Evolutionary conservation across 805 yeast species (phyloP), one percentile per base, ranked within the genome.

Genomic region (Nakazawaea pomicola): DNA sequence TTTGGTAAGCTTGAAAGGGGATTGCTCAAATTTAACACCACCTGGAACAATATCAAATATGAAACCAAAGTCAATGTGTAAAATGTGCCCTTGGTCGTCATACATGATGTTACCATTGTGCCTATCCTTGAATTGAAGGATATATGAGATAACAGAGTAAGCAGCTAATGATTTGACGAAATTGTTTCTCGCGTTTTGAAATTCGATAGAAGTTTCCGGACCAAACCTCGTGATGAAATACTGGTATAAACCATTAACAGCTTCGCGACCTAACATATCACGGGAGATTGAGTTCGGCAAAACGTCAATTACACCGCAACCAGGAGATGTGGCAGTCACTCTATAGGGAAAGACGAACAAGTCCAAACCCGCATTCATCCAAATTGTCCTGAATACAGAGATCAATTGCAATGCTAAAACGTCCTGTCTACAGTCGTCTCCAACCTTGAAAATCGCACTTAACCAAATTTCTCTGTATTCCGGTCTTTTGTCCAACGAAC

Each of bases 31-130:
- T 55, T 82, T 87, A 36, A 93, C 97, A 27, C 99, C 99, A 49
- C 99, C 99, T 8, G 99, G 99, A 25, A 87, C 97, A 60, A 93
- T 93, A 65, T 93, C 99, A 59, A 93, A 95, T 54, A 96, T 90
- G 72, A 93, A 93, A 3, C 99, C 99, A 66, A 93, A 93, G 65
- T 93, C 99, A 61, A 95, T 87, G 62, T 93, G 99, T 47, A 95
- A 67, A 46, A 95, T 78, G 58, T 93, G 96, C 4, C 99, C 99
- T 54, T 86, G 83, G 46, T 82, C 87, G 57, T 93, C 99, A 56
- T 93, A 87, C 86, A 93, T 83, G 48, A 93, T 91, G 61, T 93
- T 93, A 60, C 99, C 99, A 64, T 93, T 93, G 63, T 93, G 99
- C 56, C 99, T 78, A 65, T 93, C 99, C 57, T 95, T 95, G 65